Conservation (phyloP, 2,329 filamentous ascomycete species). For the Nigrograna mackinnonii region DNA sequence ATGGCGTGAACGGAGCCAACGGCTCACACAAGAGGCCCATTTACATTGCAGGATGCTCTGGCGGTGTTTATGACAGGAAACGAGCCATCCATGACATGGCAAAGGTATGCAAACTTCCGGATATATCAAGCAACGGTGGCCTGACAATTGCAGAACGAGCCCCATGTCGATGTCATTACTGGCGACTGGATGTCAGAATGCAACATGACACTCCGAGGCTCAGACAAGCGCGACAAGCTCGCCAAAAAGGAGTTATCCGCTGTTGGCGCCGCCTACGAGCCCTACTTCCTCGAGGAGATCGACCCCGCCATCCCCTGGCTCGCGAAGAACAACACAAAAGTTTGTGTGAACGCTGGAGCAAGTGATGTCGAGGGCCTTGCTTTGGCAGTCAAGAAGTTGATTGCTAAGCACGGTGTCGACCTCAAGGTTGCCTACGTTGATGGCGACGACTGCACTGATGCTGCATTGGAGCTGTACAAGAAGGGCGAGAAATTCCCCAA, state of each 20-base stretch:
- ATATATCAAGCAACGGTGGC: slow-evolving; percentile 6
- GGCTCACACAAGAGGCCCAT: slow-evolving; percentile 20
- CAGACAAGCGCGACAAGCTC: slow-evolving; percentile 22
- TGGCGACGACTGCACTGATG: slow-evolving; percentile 47
- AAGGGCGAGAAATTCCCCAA: slow-evolving; percentile 24
- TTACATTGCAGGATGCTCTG: slow-evolving; percentile 22
- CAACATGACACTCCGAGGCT: slow-evolving; percentile 25
- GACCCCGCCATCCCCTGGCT: slow-evolving; percentile 25
- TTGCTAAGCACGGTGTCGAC: slow-evolving; percentile 19
- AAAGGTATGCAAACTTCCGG: slow-evolving; percentile 9
- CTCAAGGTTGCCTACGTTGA: slow-evolving; percentile 48
- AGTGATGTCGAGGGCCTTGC: slow-evolving; percentile 20
- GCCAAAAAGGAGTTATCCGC: slow-evolving; percentile 16
- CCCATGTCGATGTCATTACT: slow-evolving; percentile 23
- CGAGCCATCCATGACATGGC: slow-evolving; percentile 27
- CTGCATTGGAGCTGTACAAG: slow-evolving; percentile 16
- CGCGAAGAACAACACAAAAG: slow-evolving; percentile 21
- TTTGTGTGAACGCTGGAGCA: slow-evolving; percentile 23
- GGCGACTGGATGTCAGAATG: slow-evolving; percentile 30
- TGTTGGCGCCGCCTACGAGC: slow-evolving; percentile 24
- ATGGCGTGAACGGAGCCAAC: slow-evolving; percentile 10
- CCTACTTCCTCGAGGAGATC: slow-evolving; percentile 22
- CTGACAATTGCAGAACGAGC: slow-evolving; percentile 19
- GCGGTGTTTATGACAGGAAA: slow-evolving; percentile 23
- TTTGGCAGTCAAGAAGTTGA: slow-evolving; percentile 17